phyloP scores from a whole-genome alignment of 2,329 filamentous ascomycete species.

The Venturia oleaginea region DNA sequence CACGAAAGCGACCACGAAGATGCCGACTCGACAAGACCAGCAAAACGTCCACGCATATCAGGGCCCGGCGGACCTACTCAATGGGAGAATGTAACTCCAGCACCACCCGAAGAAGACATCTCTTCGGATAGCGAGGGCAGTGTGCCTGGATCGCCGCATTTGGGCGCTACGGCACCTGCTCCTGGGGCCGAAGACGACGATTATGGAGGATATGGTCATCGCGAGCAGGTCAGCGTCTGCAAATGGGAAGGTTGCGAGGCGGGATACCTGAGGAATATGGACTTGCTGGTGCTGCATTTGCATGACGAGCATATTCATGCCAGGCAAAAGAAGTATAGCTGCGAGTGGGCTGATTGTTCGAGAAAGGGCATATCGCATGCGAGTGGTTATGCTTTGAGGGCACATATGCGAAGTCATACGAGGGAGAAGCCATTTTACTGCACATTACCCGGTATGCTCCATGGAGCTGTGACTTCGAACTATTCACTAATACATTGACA shows the following conservation, averaged over 20 bases:
- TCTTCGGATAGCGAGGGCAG: conserved; percentile 84
- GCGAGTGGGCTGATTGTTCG: conserved; percentile 87
- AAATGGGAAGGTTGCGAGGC: conserved; percentile 44
- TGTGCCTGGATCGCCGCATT: conserved; percentile 47
- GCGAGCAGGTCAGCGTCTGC: conserved; percentile 39
- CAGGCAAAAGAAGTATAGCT: conserved; percentile 94
- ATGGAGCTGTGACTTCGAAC: not conserved
- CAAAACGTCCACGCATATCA: conserved; percentile 40
- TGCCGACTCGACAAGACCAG: conserved; percentile 21
- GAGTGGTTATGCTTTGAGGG: conserved; percentile 89
- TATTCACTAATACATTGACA: not conserved
- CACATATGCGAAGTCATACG: conserved; percentile 96
- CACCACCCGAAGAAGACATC: conserved; percentile 50
- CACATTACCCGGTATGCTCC: conserved; percentile 67
- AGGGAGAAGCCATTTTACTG: conserved; percentile 98
- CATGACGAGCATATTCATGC: conserved; percentile 92
- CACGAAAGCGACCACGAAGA: conserved; percentile 33
- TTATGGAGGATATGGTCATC: conserved; percentile 20
- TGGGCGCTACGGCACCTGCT: conserved; percentile 18
- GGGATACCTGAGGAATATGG: conserved; percentile 41
- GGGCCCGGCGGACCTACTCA: conserved; percentile 22
- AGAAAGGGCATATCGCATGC: conserved; percentile 87
- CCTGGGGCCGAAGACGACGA: conserved; percentile 31
- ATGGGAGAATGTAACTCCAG: conserved; percentile 20
- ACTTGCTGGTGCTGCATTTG: conserved; percentile 42